These are phyloP conservation scores for Albifimbria verrucaria DNA, from an alignment of 2,329 filamentous ascomycete species.

Conservation along the genomic window DNA sequence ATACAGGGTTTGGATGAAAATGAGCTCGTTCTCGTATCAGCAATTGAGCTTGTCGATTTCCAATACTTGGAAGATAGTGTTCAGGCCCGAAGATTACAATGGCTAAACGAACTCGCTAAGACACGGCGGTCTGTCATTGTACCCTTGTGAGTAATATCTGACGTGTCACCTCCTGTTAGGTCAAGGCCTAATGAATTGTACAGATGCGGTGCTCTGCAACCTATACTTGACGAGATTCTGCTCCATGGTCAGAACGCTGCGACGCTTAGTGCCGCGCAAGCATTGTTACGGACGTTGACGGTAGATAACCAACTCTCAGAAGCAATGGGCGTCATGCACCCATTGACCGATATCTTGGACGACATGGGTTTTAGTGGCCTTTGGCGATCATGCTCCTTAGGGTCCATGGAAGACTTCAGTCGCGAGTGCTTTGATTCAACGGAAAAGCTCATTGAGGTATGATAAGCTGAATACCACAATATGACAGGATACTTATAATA, in stretches of 20 bases:
- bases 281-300: conserved; percentile 56
- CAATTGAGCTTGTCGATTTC: conserved; percentile 65
- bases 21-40: conserved; percentile 60
- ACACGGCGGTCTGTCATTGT: conserved; percentile 54
- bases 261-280: conserved; percentile 59
- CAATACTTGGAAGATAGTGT: conserved; percentile 60
- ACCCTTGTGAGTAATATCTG: conserved; percentile 47
- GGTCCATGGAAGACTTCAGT: conserved; percentile 32
- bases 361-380: conserved; percentile 62
- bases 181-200: conserved; percentile 14
- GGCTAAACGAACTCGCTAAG: conserved; percentile 56
- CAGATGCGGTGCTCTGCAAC: conserved; percentile 54
- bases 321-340: conserved; percentile 43
- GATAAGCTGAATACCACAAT: conserved; percentile 1
- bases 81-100: conserved; percentile 56
- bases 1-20: conserved; percentile 53
- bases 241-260: conserved; percentile 60
- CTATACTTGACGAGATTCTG: conserved; percentile 59
- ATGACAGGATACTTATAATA: conserved; percentile 2
- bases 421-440: conserved; percentile 44
- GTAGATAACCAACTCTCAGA: conserved; percentile 49
- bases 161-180: too few relatives aligned
- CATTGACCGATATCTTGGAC: conserved; percentile 51
- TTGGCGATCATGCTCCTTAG: conserved; percentile 55
- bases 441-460: conserved; percentile 59